These are phyloP conservation scores for Rhizomucor pusillus DNA, from an alignment of 371 early-diverging fungal genomes.

Conservation along the genomic window DNA sequence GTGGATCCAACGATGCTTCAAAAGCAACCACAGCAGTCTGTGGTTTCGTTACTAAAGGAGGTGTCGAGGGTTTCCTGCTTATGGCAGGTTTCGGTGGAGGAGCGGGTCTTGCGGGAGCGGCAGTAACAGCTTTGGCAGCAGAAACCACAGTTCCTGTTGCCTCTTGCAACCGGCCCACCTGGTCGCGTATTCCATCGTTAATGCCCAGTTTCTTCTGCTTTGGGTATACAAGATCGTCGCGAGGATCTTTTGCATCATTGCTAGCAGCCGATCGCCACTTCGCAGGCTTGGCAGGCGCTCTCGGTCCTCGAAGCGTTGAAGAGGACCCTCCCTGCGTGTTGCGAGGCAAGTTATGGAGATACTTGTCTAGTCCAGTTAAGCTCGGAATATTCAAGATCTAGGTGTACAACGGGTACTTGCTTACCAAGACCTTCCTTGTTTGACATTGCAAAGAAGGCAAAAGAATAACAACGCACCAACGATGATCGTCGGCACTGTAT, in stretches of 20 bases:
- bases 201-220: constrained; percentile 12
- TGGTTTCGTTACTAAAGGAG: not conserved
- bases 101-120: not conserved
- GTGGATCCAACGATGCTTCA: constrained; percentile 18
- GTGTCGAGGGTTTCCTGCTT: constrained; percentile 1
- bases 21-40: constrained; percentile 14
- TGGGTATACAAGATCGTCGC: constrained; percentile 22
- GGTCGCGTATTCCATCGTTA: not conserved
- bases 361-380: too few species aligned
- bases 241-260: not conserved
- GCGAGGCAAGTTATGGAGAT: too few species aligned
- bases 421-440: too few species aligned
- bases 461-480: too few species aligned
- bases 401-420: too few species aligned
- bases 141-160: constrained; percentile 4
- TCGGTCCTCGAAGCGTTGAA: constrained; percentile 9
- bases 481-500: too few species aligned
- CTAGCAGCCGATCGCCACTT: constrained; percentile 10
- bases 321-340: too few species aligned
- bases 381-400: too few species aligned
- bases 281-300: constrained; percentile 17
- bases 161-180: constrained; percentile 3
- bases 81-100: not conserved
- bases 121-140: not conserved
- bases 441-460: too few species aligned